Percentiles rank a stretch among this genome's conserved stretches.
Conservation (phyloP, 176 grass and related monocot genomes). For the Lolium rigidum region DNA sequence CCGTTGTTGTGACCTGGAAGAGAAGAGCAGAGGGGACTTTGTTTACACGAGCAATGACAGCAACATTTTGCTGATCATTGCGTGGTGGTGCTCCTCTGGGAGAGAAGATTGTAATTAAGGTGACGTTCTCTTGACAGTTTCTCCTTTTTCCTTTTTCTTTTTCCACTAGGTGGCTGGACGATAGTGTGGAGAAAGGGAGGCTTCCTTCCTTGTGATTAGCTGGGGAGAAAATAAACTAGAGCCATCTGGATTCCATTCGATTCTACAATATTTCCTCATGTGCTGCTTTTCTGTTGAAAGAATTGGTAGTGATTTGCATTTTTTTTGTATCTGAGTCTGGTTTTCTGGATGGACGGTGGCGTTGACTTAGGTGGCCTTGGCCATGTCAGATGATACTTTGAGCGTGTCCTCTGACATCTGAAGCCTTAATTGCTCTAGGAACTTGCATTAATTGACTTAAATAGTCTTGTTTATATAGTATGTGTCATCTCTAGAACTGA, state of each 20-base stretch:
- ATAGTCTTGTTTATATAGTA: background rate
- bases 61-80: constrained; percentile 37
- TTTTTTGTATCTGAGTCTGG: background rate
- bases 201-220: constrained; percentile 47
- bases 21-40: constrained; percentile 19
- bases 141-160: constrained; percentile 24
- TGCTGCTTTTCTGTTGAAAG: background rate
- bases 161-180: constrained; percentile 24
- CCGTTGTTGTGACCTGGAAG: constrained; percentile 28
- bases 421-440: background rate
- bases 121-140: constrained; percentile 39
- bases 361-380: background rate
- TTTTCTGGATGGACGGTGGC: background rate
- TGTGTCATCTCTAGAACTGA: background rate
- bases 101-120: constrained; percentile 57
- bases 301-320: background rate
- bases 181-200: constrained; percentile 35
- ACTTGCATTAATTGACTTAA: background rate
- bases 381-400: background rate
- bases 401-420: background rate
- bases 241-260: constrained; percentile 43
- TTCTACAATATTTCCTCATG: constrained; percentile 19
- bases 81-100: constrained; percentile 18
- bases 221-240: constrained; percentile 49
- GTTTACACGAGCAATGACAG: constrained; percentile 14